Percentiles rank a stretch among this genome's conserved stretches.
These are phyloP conservation scores for Penicillium nucicola DNA, from an alignment of 495 filamentous ascomycete species.

Conservation along the genomic window DNA sequence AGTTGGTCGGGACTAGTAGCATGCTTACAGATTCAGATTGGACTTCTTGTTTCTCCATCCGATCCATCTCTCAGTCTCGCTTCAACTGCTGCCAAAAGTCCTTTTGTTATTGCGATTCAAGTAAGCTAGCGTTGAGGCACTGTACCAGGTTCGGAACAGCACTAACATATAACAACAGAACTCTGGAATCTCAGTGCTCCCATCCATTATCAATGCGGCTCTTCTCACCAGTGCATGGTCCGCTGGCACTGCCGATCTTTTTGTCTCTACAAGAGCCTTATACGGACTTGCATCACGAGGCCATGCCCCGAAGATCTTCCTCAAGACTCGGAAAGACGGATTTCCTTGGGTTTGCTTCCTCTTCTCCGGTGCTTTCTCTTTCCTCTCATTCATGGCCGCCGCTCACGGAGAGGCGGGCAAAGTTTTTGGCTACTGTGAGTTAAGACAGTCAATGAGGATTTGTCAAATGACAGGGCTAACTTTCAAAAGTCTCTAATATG, in stretches of 20 bases:
- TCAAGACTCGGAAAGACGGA: slow-evolving; percentile 29
- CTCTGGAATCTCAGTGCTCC: slow-evolving; percentile 33
- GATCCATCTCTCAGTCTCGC: slow-evolving; percentile 48
- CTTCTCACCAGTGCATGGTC: slow-evolving; percentile 69
- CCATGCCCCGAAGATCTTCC: slow-evolving; percentile 33
- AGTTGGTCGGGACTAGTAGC: slow-evolving; percentile 47
- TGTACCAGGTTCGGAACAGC: neutral
- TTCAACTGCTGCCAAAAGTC: slow-evolving; percentile 49
- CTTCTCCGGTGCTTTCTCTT: slow-evolving; percentile 16
- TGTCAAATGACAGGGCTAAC: neutral
- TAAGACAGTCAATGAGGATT: neutral
- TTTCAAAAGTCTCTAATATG: slow-evolving; percentile 16
- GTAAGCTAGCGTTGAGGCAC: neutral
- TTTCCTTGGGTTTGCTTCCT: slow-evolving; percentile 32
- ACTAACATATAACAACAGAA: slow-evolving; percentile 10
- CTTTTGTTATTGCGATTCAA: slow-evolving; percentile 21
- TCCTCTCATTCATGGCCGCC: slow-evolving; percentile 24
- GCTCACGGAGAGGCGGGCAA: slow-evolving; percentile 16
- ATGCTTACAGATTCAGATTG: slow-evolving; percentile 30
- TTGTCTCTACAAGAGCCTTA: slow-evolving; percentile 51
- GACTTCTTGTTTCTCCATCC: slow-evolving; percentile 46
- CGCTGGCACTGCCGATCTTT: slow-evolving; percentile 49
- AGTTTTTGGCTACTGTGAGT: slow-evolving; percentile 22
- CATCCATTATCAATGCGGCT: slow-evolving; percentile 66
- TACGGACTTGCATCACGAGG: slow-evolving; percentile 38